These are phyloP conservation scores for Aphanomyces cochlioides DNA, from an alignment of 352 stramenopile genomes.

Conservation along the genomic window DNA sequence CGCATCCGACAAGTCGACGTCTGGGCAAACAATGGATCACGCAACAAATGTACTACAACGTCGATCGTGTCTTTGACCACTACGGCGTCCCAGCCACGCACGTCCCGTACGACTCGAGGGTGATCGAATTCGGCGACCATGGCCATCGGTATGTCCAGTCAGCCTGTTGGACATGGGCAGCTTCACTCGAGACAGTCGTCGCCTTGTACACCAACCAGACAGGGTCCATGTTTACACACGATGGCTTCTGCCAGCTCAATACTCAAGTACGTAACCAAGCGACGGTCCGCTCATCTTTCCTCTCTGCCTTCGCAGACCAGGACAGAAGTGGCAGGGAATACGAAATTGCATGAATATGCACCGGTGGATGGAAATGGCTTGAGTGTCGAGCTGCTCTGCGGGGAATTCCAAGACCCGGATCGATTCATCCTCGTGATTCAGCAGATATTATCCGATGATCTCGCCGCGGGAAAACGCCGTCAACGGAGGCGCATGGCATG, in stretches of 20 bases:
- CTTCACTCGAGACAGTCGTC: slow-evolving; percentile 3
- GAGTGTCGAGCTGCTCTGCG: not conserved
- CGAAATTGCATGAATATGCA: not conserved
- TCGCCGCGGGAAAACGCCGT: not conserved
- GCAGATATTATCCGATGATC: not conserved
- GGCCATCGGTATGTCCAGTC: not conserved
- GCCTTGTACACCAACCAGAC: not conserved
- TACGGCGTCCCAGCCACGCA: not conserved
- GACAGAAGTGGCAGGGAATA: not conserved
- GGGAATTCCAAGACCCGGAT: slow-evolving; percentile 1
- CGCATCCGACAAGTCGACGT: not conserved
- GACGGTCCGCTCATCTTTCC: too few relatives aligned
- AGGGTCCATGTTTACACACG: not conserved
- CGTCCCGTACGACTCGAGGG: not conserved
- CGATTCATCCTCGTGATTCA: slow-evolving; percentile 7
- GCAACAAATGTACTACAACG: slow-evolving; percentile 13
- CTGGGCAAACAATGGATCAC: slow-evolving; percentile 6
- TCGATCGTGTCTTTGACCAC: slow-evolving; percentile 1
- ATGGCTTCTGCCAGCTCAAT: not conserved
- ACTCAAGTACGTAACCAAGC: not conserved
- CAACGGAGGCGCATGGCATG: slow-evolving; percentile 1
- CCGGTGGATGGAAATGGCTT: not conserved
- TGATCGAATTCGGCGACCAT: not conserved
- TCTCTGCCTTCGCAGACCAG: too few relatives aligned
- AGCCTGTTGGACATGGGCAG: not conserved